phyloP scores from a whole-genome alignment of 169 alveolate species.

The Plasmodium blacklocki region DNA sequence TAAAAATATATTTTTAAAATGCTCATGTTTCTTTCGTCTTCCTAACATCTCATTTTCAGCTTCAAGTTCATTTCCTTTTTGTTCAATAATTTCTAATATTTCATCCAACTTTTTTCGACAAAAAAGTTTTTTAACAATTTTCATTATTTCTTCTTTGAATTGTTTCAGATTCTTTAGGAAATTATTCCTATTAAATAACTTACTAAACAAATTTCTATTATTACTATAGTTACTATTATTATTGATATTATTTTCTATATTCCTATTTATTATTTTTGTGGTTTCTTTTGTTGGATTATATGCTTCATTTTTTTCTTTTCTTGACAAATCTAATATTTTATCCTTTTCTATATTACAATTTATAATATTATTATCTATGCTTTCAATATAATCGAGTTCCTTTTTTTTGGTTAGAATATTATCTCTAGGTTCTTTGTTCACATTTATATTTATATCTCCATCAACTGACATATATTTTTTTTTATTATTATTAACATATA shows the following conservation, averaged over 20 bases:
- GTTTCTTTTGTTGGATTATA: too few species aligned
- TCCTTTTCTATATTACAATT: neutral
- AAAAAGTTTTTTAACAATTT: conserved; percentile 27
- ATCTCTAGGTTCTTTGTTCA: too few species aligned
- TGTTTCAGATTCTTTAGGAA: conserved; percentile 39
- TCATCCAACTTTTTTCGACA: conserved; percentile 26
- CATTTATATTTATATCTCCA: neutral
- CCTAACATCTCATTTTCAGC: neutral
- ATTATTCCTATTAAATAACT: conserved; percentile 8
- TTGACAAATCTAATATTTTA: too few species aligned
- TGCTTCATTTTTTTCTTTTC: too few species aligned
- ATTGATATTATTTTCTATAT: too few species aligned
- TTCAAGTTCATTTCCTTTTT: neutral
- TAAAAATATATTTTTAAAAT: conserved; percentile 12
- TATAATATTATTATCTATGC: neutral
- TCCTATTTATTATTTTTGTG: too few species aligned
- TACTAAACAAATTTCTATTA: neutral
- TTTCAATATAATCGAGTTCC: neutral
- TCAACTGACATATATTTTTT: neutral
- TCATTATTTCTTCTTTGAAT: conserved; percentile 28
- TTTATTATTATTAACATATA: neutral
- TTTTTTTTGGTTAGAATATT: too few species aligned
- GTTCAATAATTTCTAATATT: conserved; percentile 1
- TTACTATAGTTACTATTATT: too few species aligned
- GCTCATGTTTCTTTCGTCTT: conserved; percentile 25